phyloP scores from a whole-genome alignment of 345 rosid species.

The Camelina hispida region DNA sequence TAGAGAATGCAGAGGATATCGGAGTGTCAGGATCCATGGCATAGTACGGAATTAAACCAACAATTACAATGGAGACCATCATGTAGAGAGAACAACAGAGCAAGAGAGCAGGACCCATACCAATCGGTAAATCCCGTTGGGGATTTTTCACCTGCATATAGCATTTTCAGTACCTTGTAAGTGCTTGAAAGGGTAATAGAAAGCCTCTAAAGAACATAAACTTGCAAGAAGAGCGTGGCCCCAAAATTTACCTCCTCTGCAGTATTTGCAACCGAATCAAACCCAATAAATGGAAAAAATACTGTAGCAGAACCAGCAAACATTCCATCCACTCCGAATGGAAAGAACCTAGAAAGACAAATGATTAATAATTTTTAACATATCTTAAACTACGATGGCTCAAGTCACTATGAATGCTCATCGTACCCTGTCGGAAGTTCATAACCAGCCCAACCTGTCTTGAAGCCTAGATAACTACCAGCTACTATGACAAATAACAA shows the following conservation, averaged over 20 bases:
- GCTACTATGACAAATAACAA: constrained; percentile 84
- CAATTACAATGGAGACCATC: constrained; percentile 90
- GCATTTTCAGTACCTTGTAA: constrained; percentile 4
- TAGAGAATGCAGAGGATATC: constrained; percentile 91
- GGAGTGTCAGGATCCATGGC: constrained; percentile 99
- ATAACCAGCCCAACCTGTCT: constrained; percentile 93
- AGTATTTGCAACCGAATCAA: constrained; percentile 96
- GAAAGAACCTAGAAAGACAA: constrained; percentile 61
- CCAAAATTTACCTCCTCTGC: too few relatives aligned
- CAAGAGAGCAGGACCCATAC: constrained; percentile 84
- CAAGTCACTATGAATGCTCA: constrained; percentile 7
- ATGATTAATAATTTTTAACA: constrained; percentile 5
- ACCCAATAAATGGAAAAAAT: constrained; percentile 93
- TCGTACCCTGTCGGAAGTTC: constrained; percentile 88
- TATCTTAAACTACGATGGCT: constrained; percentile 10
- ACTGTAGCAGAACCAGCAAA: constrained; percentile 98
- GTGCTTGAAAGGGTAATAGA: neutral
- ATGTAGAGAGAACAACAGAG: constrained; percentile 92
- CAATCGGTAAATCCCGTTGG: constrained; percentile 95
- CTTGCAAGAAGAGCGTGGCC: neutral
- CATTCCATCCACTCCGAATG: constrained; percentile 96
- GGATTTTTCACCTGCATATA: constrained; percentile 87
- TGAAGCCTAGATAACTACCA: constrained; percentile 87
- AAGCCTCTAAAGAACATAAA: constrained; percentile 19
- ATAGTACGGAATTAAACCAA: constrained; percentile 94